Percentiles rank a stretch among this genome's conserved stretches.
Conservation (phyloP, 1,284 basidiomycete species). For the Cutaneotrichosporon cavernicola region DNA sequence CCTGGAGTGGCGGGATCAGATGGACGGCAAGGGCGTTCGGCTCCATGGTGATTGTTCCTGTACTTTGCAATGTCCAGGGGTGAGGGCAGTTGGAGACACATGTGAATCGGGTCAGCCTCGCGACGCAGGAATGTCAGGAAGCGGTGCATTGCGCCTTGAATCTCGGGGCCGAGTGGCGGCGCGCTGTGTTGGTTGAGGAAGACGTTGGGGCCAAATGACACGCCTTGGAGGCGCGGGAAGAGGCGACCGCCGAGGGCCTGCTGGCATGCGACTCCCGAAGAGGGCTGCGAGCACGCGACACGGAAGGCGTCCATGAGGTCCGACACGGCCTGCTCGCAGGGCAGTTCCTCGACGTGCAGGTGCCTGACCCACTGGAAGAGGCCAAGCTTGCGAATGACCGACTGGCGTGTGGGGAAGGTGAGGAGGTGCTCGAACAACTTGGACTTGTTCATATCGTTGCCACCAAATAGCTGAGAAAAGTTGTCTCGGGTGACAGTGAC, state of each 20-base stretch:
- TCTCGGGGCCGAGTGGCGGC: slow-evolving; percentile 7
- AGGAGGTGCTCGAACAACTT: slow-evolving; percentile 2
- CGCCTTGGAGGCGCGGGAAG: slow-evolving; percentile 3
- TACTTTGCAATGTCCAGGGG: not conserved
- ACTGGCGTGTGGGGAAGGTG: slow-evolving; percentile 3
- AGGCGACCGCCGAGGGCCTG: not conserved
- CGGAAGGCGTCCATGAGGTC: slow-evolving; percentile 4
- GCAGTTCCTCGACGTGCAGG: not conserved
- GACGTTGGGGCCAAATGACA: slow-evolving; percentile 1
- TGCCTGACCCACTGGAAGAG: slow-evolving; percentile 4
- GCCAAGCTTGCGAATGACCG: slow-evolving; percentile 5
- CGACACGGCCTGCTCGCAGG: slow-evolving; percentile 2
- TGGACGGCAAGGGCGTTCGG: not conserved
- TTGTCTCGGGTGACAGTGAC: slow-evolving; percentile 3
- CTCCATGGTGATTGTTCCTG: not conserved
- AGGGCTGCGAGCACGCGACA: slow-evolving; percentile 5
- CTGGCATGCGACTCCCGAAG: not conserved
- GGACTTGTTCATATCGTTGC: slow-evolving; percentile 1
- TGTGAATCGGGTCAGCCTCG: not conserved
- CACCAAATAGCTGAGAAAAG: slow-evolving; percentile 1
- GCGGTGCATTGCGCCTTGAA: not conserved
- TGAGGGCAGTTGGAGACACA: not conserved
- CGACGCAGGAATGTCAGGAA: slow-evolving; percentile 2
- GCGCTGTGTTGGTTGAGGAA: slow-evolving; percentile 10
- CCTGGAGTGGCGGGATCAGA: not conserved